phyloP scores from a whole-genome alignment of 345 rosid species.

The Brassica cretica region DNA sequence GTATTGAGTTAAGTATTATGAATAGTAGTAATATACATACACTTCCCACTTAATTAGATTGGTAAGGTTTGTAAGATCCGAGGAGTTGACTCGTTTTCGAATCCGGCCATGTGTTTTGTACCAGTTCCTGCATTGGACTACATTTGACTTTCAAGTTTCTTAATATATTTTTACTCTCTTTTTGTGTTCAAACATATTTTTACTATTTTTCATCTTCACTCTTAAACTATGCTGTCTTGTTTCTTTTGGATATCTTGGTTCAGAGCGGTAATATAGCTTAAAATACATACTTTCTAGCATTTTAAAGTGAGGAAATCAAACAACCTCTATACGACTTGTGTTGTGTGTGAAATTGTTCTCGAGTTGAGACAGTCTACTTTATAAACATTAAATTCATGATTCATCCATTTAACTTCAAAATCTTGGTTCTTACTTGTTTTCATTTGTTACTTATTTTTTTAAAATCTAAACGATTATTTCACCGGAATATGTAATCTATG shows the following conservation, averaged over 20 bases:
- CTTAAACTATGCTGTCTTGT: not conserved
- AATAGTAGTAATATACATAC: not conserved
- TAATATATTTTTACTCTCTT: not conserved
- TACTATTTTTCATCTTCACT: not conserved
- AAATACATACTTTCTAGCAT: not conserved
- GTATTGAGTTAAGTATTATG: conserved; percentile 1
- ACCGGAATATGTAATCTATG: not conserved
- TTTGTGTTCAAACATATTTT: not conserved
- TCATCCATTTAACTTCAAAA: not conserved
- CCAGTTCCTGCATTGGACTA: conserved; percentile 33
- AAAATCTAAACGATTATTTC: not conserved
- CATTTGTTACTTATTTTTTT: not conserved
- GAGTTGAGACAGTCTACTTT: not conserved
- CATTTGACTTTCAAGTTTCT: conserved; percentile 27
- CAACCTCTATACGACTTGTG: not conserved
- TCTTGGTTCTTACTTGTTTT: not conserved
- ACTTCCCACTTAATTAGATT: not conserved
- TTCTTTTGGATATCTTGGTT: not conserved
- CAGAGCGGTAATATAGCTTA: not conserved
- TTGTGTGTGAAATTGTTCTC: not conserved
- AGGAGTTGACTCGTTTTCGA: conserved; percentile 40
- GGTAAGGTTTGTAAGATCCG: conserved; percentile 35
- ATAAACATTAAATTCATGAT: not conserved
- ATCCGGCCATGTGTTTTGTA: conserved; percentile 38
- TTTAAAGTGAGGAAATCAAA: not conserved